phyloP scores from a whole-genome alignment of 371 early-diverging fungal genomes.

The Sporodiniella umbellata region DNA sequence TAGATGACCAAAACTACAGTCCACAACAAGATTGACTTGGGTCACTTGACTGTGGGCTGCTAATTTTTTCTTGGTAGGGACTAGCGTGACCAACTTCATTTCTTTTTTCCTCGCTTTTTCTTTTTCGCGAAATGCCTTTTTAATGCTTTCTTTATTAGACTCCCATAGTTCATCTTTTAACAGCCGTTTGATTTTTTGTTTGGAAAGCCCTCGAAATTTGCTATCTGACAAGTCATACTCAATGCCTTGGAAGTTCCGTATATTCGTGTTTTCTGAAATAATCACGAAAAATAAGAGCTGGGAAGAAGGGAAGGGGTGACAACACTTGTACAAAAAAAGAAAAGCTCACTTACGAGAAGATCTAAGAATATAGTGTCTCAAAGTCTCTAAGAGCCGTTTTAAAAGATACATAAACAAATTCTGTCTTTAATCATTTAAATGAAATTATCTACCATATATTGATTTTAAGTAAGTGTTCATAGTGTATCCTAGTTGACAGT shows the following conservation, averaged over 20 bases:
- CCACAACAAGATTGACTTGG: slow-evolving; percentile 57
- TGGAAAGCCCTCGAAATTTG: slow-evolving; percentile 35
- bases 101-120: slow-evolving; percentile 23
- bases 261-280: not conserved
- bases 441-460: no score
- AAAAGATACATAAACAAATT: no score
- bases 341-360: no score
- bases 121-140: slow-evolving; percentile 24
- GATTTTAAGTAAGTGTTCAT: no score
- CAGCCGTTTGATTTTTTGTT: slow-evolving; percentile 33
- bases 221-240: slow-evolving; percentile 37
- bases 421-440: no score
- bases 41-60: slow-evolving; percentile 21
- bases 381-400: no score
- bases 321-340: no score
- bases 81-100: slow-evolving; percentile 18
- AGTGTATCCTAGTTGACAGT: no score
- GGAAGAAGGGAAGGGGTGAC: no score
- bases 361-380: no score
- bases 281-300: not conserved
- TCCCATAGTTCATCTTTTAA: slow-evolving; percentile 36
- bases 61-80: slow-evolving; percentile 25
- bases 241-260: slow-evolving; percentile 25
- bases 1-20: slow-evolving; percentile 71
- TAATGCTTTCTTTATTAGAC: slow-evolving; percentile 27